Conservation (phyloP, 495 filamentous ascomycete genomes). For the Neurospora pannonica region DNA sequence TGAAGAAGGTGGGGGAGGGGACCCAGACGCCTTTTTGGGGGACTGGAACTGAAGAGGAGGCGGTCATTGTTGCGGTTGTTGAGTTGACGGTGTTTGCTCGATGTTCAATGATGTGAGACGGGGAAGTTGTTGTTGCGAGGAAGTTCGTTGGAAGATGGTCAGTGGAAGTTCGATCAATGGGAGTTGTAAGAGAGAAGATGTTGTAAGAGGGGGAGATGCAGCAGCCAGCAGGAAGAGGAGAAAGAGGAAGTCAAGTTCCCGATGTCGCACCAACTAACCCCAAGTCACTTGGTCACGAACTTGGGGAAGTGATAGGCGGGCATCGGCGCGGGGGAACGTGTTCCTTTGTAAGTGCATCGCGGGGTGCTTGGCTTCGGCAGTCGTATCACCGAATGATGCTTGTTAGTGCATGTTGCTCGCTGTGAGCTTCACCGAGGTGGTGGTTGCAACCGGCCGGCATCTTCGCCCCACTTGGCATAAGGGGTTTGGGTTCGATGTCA, state of each 20-base stretch:
- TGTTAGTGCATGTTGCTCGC: background rate
- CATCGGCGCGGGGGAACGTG: background rate
- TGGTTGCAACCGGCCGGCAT: background rate
- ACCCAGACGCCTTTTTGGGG: slow-evolving; percentile 36
- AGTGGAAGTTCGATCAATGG: background rate
- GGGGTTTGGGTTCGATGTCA: background rate
- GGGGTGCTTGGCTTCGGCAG: background rate
- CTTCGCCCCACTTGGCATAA: background rate
- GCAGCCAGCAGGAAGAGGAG: background rate
- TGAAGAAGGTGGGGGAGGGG: slow-evolving; percentile 37
- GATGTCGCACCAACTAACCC: background rate
- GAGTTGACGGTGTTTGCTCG: background rate
- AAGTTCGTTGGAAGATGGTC: background rate
- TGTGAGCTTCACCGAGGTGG: background rate
- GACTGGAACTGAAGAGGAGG: background rate
- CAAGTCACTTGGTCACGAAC: background rate
- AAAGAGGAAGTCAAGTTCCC: background rate
- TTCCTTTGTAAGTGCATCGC: background rate
- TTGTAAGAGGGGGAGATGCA: background rate
- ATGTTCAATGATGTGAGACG: background rate
- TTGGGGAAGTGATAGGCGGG: background rate
- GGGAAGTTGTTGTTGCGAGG: background rate
- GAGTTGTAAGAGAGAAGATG: background rate
- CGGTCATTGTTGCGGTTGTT: background rate
- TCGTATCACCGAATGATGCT: background rate